Base-by-base conservation (phyloP, 2,329 filamentous ascomycete species). In the Pyrenochaeta sp. region DNA sequence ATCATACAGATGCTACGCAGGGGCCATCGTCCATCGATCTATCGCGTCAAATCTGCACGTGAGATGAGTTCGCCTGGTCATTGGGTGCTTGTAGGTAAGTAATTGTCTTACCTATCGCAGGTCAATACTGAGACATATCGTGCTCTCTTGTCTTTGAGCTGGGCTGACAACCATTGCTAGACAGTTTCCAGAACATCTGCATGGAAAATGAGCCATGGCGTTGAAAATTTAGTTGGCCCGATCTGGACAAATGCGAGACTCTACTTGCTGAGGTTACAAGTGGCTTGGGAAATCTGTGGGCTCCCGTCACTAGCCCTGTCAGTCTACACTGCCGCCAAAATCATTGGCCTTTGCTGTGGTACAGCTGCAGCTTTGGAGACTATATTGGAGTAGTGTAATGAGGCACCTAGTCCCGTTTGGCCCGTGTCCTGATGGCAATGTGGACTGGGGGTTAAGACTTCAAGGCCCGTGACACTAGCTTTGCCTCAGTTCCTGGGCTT, bases 331-430 rank as follows among this genome's bases (percentile, higher is more conserved):
- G 43, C 40, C 34, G 39, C 30, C 32, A 48, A 57, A 51, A 51
- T 54, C 35, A 46, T 60, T 63, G 60, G 62, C 51, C 57, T 22
- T n/a, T 26, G 28, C 23, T 17, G 63, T 67, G 35, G 50, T 42
- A 68, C 65, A 48, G 31, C 23, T 15, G 46, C 56, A 63, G 60
- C 65, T 55, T 14, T 51, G 49, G 35, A 43, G 44, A 40, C 20
- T 39, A 35, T 28, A 41, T 32, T 29, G 39, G 37, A 38, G 52
- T 51, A 35, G 51, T 55, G 51, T 52, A 47, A 54, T 48, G 44
- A 44, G 46, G 49, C 53, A 32, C 46, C 45, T 13, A 11, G 44
- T 41, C 21, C 47, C 30, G n/a, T n/a, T n/a, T n/a, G 53, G 52
- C 38, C 43, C 41, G 53, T 45, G 30, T 50, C 41, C 42, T 45